phyloP scores from a whole-genome alignment of 2,329 filamentous ascomycete species.

The Epichloe aotearoae region DNA sequence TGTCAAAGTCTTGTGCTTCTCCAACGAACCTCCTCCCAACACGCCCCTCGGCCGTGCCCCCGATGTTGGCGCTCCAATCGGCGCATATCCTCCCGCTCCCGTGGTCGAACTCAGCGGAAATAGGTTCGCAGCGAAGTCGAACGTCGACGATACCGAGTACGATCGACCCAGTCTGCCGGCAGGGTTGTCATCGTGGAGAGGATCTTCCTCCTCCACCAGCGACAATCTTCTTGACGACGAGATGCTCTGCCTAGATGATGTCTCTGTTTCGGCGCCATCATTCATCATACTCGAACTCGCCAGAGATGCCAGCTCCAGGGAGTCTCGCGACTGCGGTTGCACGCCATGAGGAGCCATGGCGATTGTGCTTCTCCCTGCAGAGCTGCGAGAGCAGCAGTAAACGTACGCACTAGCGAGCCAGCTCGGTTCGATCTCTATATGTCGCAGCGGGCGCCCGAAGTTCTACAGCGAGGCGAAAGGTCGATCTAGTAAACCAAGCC shows the following conservation, averaged over 20 bases:
- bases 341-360: constrained; percentile 27
- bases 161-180: constrained; percentile 44
- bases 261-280: constrained; percentile 45
- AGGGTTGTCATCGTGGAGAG: constrained; percentile 46
- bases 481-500: constrained; percentile 11
- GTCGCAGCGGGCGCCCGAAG: background rate
- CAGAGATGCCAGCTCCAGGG: constrained; percentile 87
- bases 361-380: constrained; percentile 11
- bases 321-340: constrained; percentile 57
- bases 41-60: constrained; percentile 32
- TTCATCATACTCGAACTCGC: constrained; percentile 57
- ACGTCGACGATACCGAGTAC: constrained; percentile 84
- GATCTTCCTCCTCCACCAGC: constrained; percentile 68
- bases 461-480: background rate
- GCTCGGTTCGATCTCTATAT: background rate
- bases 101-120: constrained; percentile 82
- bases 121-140: constrained; percentile 87
- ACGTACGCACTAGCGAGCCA: background rate
- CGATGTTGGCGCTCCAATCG: constrained; percentile 64
- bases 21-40: constrained; percentile 63
- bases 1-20: constrained; percentile 92
- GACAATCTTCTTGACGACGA: constrained; percentile 89
- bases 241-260: constrained; percentile 70
- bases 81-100: constrained; percentile 61
- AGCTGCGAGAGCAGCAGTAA: background rate